Evolutionary conservation across 1,139 yeast species (phyloP), one percentile per base, ranked within the genome.

Genomic region (Magnusiomyces suaveolens): DNA sequence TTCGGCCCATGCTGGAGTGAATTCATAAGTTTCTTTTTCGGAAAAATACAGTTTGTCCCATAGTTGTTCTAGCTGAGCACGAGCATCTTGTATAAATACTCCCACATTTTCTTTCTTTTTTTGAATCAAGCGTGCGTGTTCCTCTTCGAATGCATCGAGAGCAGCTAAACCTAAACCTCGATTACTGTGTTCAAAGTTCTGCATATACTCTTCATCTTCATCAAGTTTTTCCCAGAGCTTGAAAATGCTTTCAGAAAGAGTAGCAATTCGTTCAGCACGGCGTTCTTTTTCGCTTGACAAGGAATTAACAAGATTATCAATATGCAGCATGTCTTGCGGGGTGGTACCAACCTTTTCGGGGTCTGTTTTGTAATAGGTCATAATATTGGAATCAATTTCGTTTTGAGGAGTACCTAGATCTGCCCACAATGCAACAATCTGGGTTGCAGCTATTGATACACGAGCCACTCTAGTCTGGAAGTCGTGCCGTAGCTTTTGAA

Each of bases 41-140:
- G 85, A 75, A 59, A 78, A 83, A 65, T 76, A 82, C 60, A 90
- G 70, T 23, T 73, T 68, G 33, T 75, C 74, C 95, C 96, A 89
- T 14, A 79, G 69, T 2, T 72, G 74, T 48, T 74, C 76, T 16
- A 90, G 82, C 54, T 79, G 80, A 1, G 63, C 63, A 64, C 90
- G 75, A 1, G 87, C 74, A 51, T 81, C 84, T 16, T 72, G 66
- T 16, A 90, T 84, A 58, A 90, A 83, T 24, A 79, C 79, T 54
- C 84, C 84, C 41, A 89, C 80, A 59, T 78, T 78, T 56, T 80
- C 78, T 20, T 81, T 76, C 61, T 94, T 80, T 67, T 81, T 80
- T 29, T 73, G 71, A 53, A 78, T 75, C 41, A 90, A 73, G 56
- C 86, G 75, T 29, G 73, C 74, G 50, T 84, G 68, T 63, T 88